Evolutionary conservation across 1,139 yeast species (phyloP), one percentile per base, ranked within the genome.

Genomic region (Zhuliangozyma parablackwelliae): DNA sequence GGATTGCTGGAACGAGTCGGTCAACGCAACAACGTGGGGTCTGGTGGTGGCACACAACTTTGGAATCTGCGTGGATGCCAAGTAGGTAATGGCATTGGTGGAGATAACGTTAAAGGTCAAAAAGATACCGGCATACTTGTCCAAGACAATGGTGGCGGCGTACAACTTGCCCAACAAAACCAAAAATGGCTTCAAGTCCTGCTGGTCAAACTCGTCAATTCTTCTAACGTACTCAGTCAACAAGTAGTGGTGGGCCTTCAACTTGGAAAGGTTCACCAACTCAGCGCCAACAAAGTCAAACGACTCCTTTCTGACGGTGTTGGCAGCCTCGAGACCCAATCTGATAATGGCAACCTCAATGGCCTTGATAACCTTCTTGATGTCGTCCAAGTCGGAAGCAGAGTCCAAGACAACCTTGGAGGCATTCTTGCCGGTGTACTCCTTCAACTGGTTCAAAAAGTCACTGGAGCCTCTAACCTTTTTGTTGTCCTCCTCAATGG

Each of bases 201-300:
- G 45, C 26, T 51, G 49, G 32, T 57, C 48, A 33, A 42, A 35
- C 20, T 29, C 49, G 34, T 48, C 49, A 30, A 61, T 35, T 47
- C 65, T 59, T 36, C 49, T 54, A 34, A 56, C 43, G 48, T 54
- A 66, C 41, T 63, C 65, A 32, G 50, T 48, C 44, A 65, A 56
- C 39, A 64, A 53, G 55, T 59, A 65, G 45, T 58, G 65, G 46
- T 63, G 68, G 34, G 68, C 67, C 43, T 58, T 61, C 42, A 87
- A 61, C 57, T 79, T 80, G 29, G 89, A 78, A 33, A 83, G 61
- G 29, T 65, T 55, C 28, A 81, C 75, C 53, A 80, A 69, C 46
- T 77, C 78, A 46, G 77, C 72, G 34, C 87, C 82, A 42, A 80
- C 73, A 34, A 64, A 60, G 48, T 70, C 75, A 56, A 64, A 66